Percentiles rank a stretch among this genome's conserved stretches.
These are phyloP conservation scores for Massarina eburnea DNA, from an alignment of 2,329 filamentous ascomycete species.

Conservation along the genomic window DNA sequence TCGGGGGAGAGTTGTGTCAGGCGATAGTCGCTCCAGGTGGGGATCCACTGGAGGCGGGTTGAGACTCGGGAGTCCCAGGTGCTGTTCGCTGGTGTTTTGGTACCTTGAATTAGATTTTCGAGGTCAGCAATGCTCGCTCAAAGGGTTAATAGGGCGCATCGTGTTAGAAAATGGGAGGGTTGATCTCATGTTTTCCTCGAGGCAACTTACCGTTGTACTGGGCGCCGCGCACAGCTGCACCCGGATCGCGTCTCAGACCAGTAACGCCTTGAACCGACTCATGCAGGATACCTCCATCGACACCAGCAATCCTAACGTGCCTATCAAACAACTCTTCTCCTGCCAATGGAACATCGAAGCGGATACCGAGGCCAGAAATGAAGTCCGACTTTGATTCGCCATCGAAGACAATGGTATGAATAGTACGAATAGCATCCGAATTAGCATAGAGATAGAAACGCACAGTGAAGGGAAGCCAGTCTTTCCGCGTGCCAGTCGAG, in stretches of 20 bases:
- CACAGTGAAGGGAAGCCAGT: conserved; percentile 58
- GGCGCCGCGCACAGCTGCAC: conserved; percentile 49
- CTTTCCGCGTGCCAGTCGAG: conserved; percentile 36
- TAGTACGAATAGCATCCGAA: conserved; percentile 56
- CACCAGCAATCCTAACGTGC: conserved; percentile 59
- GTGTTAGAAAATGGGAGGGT: too few relatives aligned
- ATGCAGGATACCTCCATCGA: conserved; percentile 57
- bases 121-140: too few relatives aligned
- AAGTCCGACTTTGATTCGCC: conserved; percentile 54
- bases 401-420: conserved; percentile 61
- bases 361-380: conserved; percentile 57
- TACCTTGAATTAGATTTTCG: too few relatives aligned
- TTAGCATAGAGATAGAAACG: conserved; percentile 63
- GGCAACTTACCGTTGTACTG: conserved; percentile 60
- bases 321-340: conserved; percentile 59
- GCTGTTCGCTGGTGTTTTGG: conserved; percentile 45
- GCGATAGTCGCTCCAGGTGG: conserved; percentile 60
- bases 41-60: conserved; percentile 57
- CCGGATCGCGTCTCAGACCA: conserved; percentile 60
- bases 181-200: too few relatives aligned
- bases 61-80: conserved; percentile 54
- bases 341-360: conserved; percentile 57
- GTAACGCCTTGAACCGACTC: conserved; percentile 64
- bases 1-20: conserved; percentile 61
- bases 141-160: too few relatives aligned